Percentiles rank a stretch among this genome's conserved stretches.
These are phyloP conservation scores for Oleoguttula mirabilis DNA, from an alignment of 495 filamentous ascomycete species.

Conservation along the genomic window DNA sequence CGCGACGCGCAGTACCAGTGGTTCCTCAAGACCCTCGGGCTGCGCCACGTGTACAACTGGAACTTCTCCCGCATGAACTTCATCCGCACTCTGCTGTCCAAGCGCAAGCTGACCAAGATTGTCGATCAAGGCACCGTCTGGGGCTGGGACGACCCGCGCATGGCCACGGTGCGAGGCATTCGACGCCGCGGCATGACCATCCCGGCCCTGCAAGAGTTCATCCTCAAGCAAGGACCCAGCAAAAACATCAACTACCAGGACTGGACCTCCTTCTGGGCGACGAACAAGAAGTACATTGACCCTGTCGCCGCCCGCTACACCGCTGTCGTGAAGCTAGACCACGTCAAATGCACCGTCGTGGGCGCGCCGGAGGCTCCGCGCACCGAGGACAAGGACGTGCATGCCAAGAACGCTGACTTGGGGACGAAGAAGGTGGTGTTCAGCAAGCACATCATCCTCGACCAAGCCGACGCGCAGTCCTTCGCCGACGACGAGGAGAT, in stretches of 20 bases:
- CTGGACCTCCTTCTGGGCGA: constrained; percentile 86
- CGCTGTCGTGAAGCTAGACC: constrained; percentile 54
- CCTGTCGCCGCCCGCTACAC: constrained; percentile 77
- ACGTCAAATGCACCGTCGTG: constrained; percentile 54
- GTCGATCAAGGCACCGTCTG: constrained; percentile 76
- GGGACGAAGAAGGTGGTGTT: constrained; percentile 77
- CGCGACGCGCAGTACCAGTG: constrained; percentile 95
- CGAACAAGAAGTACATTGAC: constrained; percentile 92
- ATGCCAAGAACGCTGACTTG: constrained; percentile 73
- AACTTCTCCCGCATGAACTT: constrained; percentile 98
- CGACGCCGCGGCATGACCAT: constrained; percentile 84
- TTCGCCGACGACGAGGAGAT: constrained; percentile 84
- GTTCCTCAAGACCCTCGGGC: constrained; percentile 76
- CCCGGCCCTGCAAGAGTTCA: constrained; percentile 77
- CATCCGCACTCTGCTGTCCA: constrained; percentile 76
- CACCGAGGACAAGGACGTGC: constrained; percentile 65
- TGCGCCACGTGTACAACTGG: constrained; percentile 89
- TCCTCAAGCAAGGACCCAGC: constrained; percentile 81
- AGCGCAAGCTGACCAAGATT: constrained; percentile 89
- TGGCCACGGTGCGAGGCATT: constrained; percentile 86
- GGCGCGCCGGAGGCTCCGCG: constrained; percentile 55
- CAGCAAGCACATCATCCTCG: constrained; percentile 58
- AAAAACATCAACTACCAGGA: constrained; percentile 83
- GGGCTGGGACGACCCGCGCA: constrained; percentile 93
- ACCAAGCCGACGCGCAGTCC: constrained; percentile 71